Evolutionary conservation across 2,329 filamentous ascomycete genomes (phyloP).

Genomic region (Phialemoniopsis sp.): DNA sequence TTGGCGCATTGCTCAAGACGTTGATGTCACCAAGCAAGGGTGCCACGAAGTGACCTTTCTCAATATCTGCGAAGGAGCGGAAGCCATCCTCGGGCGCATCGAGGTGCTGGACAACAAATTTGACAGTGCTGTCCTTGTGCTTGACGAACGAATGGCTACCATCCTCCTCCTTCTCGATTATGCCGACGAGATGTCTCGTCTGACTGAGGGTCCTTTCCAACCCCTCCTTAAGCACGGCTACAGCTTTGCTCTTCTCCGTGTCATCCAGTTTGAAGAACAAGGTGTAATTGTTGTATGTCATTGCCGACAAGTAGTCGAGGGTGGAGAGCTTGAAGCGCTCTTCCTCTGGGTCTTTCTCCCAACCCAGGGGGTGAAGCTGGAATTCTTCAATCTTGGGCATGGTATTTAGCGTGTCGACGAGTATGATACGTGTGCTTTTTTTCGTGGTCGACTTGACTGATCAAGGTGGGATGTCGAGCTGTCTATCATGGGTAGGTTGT

Average conservation of each 20-base stretch:
- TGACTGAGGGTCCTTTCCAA: conserved; percentile 28
- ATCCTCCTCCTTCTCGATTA: conserved; percentile 26
- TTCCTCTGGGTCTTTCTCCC: conserved; percentile 24
- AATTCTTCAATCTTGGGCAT: conserved; percentile 3
- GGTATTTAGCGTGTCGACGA: too few relatives aligned
- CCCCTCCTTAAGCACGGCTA: conserved; percentile 20
- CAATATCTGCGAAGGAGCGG: too few relatives aligned
- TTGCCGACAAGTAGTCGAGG: conserved; percentile 21
- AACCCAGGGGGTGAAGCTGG: conserved; percentile 21
- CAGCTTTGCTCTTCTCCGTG: conserved; percentile 4
- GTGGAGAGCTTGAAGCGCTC: conserved; percentile 26
- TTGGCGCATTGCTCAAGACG: conserved; percentile 17
- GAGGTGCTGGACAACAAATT: too few relatives aligned
- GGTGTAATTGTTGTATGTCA: conserved; percentile 26
- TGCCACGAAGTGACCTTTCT: too few relatives aligned
- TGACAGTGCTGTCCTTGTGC: conserved; percentile 1
- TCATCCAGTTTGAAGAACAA: conserved; percentile 27
- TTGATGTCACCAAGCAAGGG: too few relatives aligned
- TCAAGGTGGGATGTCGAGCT: too few relatives aligned
- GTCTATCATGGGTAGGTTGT: too few relatives aligned
- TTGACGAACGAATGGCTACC: conserved; percentile 19
- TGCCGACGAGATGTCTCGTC: conserved; percentile 25
- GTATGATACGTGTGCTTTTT: too few relatives aligned
- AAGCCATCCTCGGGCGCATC: too few relatives aligned
- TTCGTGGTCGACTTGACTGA: too few relatives aligned